Evolutionary conservation across 768 basidiomycete genomes (phyloP).

Genomic region (Lyophyllum semitale): DNA sequence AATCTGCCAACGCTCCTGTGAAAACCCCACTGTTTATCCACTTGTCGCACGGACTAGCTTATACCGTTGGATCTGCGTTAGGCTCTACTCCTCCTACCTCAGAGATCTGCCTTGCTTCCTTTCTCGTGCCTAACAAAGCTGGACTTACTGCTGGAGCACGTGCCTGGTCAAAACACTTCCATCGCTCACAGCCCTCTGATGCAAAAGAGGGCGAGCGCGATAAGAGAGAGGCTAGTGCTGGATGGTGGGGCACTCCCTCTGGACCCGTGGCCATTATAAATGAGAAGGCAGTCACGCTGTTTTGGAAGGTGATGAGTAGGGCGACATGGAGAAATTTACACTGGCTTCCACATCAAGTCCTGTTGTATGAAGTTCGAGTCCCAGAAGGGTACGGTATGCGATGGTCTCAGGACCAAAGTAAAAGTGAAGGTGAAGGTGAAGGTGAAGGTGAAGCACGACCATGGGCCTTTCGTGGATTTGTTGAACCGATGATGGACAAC

Average conservation of each 20-base stretch:
- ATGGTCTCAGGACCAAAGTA: conserved; percentile 54
- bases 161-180: conserved; percentile 69
- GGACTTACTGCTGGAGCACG: conserved; percentile 59
- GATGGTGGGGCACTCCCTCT: conserved; percentile 63
- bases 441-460: conserved; percentile 19
- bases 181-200: conserved; percentile 42
- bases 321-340: conserved; percentile 68
- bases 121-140: conserved; percentile 47
- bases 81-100: conserved; percentile 48
- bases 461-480: conserved; percentile 65
- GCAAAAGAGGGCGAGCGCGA: conserved; percentile 14
- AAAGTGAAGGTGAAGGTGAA: conserved; percentile 5
- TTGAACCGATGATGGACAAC: conserved; percentile 70
- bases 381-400: conserved; percentile 68
- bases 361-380: conserved; percentile 65
- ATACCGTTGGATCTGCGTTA: conserved; percentile 61
- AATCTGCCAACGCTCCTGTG: background rate
- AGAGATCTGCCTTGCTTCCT: conserved; percentile 54
- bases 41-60: conserved; percentile 54
- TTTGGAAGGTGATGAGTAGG: conserved; percentile 51
- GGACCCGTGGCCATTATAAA: conserved; percentile 58
- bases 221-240: conserved; percentile 27
- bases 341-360: conserved; percentile 61
- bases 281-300: conserved; percentile 48
- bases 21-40: conserved; percentile 41